Conservation (phyloP, 305 asterid genomes). For the Fraxinus sp. region DNA sequence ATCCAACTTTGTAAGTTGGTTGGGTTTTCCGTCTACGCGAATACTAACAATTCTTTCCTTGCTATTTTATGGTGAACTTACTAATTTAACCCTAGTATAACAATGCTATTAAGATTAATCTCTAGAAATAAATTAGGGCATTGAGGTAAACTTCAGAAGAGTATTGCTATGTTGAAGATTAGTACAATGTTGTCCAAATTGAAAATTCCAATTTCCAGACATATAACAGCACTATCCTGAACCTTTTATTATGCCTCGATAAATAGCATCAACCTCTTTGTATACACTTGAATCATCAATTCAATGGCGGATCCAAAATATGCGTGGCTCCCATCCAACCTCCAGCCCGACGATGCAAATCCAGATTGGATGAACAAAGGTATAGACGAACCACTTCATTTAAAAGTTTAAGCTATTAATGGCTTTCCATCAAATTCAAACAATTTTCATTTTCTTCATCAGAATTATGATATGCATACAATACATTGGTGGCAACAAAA, state of each 20-base stretch:
- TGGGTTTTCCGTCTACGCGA: constrained; percentile 29
- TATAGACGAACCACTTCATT: not conserved
- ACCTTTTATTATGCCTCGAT: not conserved
- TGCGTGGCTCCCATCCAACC: constrained; percentile 44
- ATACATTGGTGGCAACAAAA: not conserved
- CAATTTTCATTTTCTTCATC: not conserved
- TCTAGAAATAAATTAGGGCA: not conserved
- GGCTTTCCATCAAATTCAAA: too few relatives aligned
- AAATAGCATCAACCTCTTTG: not conserved
- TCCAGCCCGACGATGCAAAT: constrained; percentile 32
- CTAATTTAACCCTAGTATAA: constrained; percentile 12
- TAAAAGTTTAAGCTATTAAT: not conserved
- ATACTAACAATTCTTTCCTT: not conserved
- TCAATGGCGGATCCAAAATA: constrained; percentile 19
- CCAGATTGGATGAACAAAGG: constrained; percentile 70
- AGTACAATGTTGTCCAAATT: constrained; percentile 4
- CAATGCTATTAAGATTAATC: not conserved
- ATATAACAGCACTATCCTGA: constrained; percentile 4
- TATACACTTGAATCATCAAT: not conserved
- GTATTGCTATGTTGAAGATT: not conserved
- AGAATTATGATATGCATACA: not conserved
- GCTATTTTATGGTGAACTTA: not conserved
- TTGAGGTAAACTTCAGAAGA: not conserved
- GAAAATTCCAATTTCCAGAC: constrained; percentile 11
- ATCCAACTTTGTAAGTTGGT: not conserved